A percentile compares a stretch with the other conserved stretches of the same genome.
phyloP scores from a whole-genome alignment of 352 stramenopile genomes.

The Pythium dissotocum region DNA sequence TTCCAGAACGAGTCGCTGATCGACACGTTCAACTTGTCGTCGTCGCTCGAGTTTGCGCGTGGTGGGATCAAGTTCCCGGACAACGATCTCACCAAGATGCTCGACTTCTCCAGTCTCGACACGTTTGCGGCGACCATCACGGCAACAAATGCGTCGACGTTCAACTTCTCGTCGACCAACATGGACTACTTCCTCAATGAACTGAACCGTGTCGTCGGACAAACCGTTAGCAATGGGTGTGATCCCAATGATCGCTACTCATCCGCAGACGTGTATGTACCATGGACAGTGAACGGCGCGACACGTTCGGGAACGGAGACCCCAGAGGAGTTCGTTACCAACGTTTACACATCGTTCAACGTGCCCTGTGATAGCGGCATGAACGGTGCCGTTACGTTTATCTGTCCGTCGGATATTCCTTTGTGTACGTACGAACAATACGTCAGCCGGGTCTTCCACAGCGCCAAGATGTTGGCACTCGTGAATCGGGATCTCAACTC shows the following conservation, averaged over 20 bases:
- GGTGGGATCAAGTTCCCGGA: constrained; percentile 57
- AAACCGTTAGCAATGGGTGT: constrained; percentile 16
- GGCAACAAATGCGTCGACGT: constrained; percentile 26
- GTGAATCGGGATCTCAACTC: constrained; percentile 26
- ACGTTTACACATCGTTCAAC: constrained; percentile 18
- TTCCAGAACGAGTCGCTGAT: constrained; percentile 65
- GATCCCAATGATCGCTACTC: constrained; percentile 30
- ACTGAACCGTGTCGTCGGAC: constrained; percentile 36
- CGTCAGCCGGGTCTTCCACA: constrained; percentile 25
- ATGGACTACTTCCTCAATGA: constrained; percentile 16
- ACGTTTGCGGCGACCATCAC: constrained; percentile 33
- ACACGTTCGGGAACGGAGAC: background rate
- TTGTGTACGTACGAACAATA: constrained; percentile 22
- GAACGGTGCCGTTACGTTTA: background rate
- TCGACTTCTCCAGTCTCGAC: constrained; percentile 50
- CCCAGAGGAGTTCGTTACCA: constrained; percentile 20
- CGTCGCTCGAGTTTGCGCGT: constrained; percentile 56
- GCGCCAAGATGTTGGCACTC: constrained; percentile 11
- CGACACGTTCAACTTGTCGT: constrained; percentile 55
- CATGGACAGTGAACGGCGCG: constrained; percentile 36
- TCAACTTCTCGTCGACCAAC: constrained; percentile 27
- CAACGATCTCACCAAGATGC: constrained; percentile 22
- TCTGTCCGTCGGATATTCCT: background rate
- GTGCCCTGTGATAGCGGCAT: background rate
- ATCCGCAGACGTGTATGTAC: constrained; percentile 31